A percentile compares a stretch with the other conserved stretches of the same genome.
Evolutionary conservation across 2,329 filamentous ascomycete genomes (phyloP).

Genomic region (Malbranchea zuffiana): DNA sequence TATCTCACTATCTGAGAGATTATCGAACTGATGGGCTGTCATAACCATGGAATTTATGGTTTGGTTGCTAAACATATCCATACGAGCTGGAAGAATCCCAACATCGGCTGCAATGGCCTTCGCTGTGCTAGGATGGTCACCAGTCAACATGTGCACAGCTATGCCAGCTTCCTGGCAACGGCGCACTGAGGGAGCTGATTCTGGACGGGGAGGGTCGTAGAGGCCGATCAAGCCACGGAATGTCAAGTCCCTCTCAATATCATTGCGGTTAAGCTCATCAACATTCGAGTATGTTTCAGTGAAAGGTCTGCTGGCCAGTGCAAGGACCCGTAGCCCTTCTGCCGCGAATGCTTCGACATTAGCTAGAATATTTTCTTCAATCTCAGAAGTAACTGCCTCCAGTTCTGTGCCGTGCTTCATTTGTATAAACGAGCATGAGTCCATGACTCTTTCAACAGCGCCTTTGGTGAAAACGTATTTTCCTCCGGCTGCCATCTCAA

Average conservation of each 20-base stretch:
- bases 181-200: constrained; percentile 61
- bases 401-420: constrained; percentile 32
- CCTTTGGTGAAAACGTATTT: constrained; percentile 28
- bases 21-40: constrained; percentile 68
- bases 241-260: constrained; percentile 56
- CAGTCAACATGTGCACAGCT: constrained; percentile 72
- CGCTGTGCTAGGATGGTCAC: constrained; percentile 68
- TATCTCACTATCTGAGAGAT: constrained; percentile 61
- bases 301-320: constrained; percentile 45
- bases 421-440: constrained; percentile 47
- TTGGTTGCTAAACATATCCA: constrained; percentile 47
- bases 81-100: constrained; percentile 59
- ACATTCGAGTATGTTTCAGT: constrained; percentile 19
- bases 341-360: constrained; percentile 59
- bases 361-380: constrained; percentile 46
- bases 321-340: constrained; percentile 58
- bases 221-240: constrained; percentile 77
- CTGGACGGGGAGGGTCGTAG: constrained; percentile 73
- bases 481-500: constrained; percentile 25
- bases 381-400: constrained; percentile 41
- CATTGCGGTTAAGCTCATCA: constrained; percentile 42
- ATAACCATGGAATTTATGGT: constrained; percentile 58
- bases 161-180: constrained; percentile 64
- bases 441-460: constrained; percentile 53
- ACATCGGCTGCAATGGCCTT: constrained; percentile 67